A percentile compares a stretch with the other conserved stretches of the same genome.
Conservation (phyloP, 2,329 filamentous ascomycete species). For the Pseudopyricularia cyperi region DNA sequence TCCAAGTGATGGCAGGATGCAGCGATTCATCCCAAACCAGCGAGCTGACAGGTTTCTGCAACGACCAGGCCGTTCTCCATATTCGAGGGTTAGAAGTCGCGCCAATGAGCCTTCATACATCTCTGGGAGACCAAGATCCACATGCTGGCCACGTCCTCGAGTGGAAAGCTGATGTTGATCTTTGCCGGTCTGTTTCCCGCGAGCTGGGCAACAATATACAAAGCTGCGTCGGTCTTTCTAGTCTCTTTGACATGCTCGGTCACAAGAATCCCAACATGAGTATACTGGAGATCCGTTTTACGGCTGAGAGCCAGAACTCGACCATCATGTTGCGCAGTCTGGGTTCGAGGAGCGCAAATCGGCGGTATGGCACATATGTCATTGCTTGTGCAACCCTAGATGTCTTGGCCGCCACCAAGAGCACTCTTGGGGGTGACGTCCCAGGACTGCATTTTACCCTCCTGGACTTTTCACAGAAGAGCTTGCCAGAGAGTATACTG, state of each 20-base stretch:
- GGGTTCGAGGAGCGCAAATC: background rate
- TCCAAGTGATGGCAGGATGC: background rate
- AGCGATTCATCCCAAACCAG: background rate
- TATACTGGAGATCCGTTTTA: constrained; percentile 5
- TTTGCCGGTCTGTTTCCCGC: background rate
- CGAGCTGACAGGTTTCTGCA: background rate
- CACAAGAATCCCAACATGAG: constrained; percentile 10
- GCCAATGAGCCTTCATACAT: background rate
- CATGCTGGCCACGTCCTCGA: constrained; percentile 3
- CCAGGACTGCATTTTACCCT: background rate
- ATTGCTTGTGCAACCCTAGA: background rate
- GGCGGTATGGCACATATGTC: background rate
- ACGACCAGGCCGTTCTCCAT: background rate
- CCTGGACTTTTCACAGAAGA: background rate
- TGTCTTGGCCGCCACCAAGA: constrained; percentile 1
- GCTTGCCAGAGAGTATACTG: background rate
- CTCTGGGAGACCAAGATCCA: background rate
- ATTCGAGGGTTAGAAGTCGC: constrained; percentile 1
- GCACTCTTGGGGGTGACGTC: constrained; percentile 1
- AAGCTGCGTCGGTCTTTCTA: background rate
- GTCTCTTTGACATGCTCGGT: background rate
- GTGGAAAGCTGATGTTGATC: constrained; percentile 5
- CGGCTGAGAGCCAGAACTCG: background rate
- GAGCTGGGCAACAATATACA: background rate
- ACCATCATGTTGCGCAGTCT: background rate